Percentiles rank a stretch among this genome's conserved stretches.
Evolutionary conservation across 352 stramenopile species (phyloP).

Genomic region (Phytophthora nicotianae): DNA sequence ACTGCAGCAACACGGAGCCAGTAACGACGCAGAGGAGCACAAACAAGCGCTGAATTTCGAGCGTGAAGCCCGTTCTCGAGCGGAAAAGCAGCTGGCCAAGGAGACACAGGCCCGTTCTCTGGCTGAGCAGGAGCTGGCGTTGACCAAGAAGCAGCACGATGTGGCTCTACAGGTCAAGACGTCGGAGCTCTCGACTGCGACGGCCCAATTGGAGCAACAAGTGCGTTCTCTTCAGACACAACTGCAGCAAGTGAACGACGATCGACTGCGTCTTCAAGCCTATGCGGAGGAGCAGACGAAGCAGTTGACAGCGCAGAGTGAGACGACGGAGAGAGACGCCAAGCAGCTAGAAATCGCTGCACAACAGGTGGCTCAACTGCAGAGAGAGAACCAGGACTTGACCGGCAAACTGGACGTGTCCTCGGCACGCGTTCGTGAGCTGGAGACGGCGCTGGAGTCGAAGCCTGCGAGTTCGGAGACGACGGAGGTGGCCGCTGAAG

Average conservation of each 20-base stretch:
- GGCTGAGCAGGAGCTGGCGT: conserved; percentile 67
- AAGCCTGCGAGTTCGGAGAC: conserved; percentile 11
- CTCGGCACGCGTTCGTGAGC: conserved; percentile 30
- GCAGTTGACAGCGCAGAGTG: conserved; percentile 28
- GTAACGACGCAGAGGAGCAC: conserved; percentile 61
- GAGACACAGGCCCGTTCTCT: conserved; percentile 63
- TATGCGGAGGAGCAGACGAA: conserved; percentile 42
- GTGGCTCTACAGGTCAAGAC: conserved; percentile 66
- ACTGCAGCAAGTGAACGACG: conserved; percentile 50
- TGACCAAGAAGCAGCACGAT: conserved; percentile 77
- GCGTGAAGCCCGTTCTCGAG: conserved; percentile 54
- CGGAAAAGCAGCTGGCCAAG: conserved; percentile 67
- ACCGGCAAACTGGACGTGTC: conserved; percentile 35
- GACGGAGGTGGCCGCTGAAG: conserved; percentile 43
- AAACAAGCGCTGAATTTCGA: conserved; percentile 68
- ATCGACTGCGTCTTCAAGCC: conserved; percentile 41
- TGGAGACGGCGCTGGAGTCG: conserved; percentile 39
- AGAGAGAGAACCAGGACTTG: conserved; percentile 35
- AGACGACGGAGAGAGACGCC: conserved; percentile 38
- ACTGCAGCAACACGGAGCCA: conserved; percentile 53
- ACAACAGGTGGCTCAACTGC: conserved; percentile 33
- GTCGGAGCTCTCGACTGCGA: conserved; percentile 53
- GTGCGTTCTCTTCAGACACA: conserved; percentile 31
- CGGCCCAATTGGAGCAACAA: conserved; percentile 56
- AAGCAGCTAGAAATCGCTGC: conserved; percentile 45